A percentile compares a stretch with the other conserved stretches of the same genome.
phyloP scores from a whole-genome alignment of 2,329 filamentous ascomycete genomes.

The Samsoniella hepiali region DNA sequence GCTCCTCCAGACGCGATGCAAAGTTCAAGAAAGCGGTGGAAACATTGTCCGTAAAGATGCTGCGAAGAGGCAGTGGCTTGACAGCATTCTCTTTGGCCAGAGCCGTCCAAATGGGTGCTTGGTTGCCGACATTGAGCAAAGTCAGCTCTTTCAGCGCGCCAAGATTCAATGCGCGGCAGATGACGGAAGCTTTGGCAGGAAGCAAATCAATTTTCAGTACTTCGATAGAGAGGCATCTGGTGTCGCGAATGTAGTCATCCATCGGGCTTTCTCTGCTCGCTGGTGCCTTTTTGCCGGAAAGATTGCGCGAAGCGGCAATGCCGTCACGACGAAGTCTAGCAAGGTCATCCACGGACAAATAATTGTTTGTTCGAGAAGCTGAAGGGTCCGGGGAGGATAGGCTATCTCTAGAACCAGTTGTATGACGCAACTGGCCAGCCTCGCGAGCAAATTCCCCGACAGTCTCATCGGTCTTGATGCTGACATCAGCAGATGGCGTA shows the following conservation, averaged over 20 bases:
- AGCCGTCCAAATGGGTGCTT: constrained; percentile 57
- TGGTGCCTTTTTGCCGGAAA: background rate
- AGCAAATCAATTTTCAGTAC: constrained; percentile 56
- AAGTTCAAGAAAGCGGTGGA: constrained; percentile 52
- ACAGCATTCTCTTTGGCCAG: constrained; percentile 53
- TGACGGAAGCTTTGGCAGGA: constrained; percentile 56
- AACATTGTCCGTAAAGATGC: constrained; percentile 63
- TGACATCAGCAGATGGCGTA: background rate
- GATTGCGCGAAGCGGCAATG: background rate
- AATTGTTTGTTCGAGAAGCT: background rate
- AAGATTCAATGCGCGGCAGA: constrained; percentile 56
- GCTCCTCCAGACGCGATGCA: constrained; percentile 48
- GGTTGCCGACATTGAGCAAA: constrained; percentile 61
- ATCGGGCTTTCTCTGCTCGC: constrained; percentile 26
- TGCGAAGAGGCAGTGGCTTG: constrained; percentile 50
- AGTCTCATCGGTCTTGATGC: background rate
- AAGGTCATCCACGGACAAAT: background rate
- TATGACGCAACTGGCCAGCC: background rate
- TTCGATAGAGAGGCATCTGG: constrained; percentile 55
- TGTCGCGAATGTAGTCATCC: constrained; percentile 54
- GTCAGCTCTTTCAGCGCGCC: constrained; percentile 54
- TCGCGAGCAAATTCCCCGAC: background rate
- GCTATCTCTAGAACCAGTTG: background rate
- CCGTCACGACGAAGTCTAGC: background rate
- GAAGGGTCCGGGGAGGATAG: background rate